Evolutionary conservation across 768 basidiomycete genomes (phyloP), one percentile per base, ranked within the genome.

Genomic region (Coprinopsis strossmayeri): DNA sequence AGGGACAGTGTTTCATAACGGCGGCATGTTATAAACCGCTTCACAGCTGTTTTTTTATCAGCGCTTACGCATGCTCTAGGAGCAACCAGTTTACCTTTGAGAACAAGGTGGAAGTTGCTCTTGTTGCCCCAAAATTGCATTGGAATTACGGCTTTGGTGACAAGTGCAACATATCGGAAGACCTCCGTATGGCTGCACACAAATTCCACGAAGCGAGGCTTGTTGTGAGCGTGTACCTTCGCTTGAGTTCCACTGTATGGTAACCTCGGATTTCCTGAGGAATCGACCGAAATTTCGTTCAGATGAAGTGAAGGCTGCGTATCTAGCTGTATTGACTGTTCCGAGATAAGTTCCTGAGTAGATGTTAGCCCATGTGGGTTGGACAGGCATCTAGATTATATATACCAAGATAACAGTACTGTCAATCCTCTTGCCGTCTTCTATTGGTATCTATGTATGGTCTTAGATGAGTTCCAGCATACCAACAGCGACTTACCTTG

Each of bases 271-370:
- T 75, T 71, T 13, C 76, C 72, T 5, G 66, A 65, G 0, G 80
- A 80, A 46, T 84, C 78, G 23, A 79, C 53, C 2, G 84, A 82
- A 3, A 67, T 59, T 49, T 78, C 37, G 32, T 69, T 11, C 49
- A 61, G 1, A 57, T 60, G 10, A 57, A 62, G 46, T 2, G 72
- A 65, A 1, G 59, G 61, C 55, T 91, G 87, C 1, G 84, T 78
- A 5, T 63, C 68, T 30, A 81, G 54, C 21, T 77, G 73, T 26
- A 77, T 61, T 3, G 81, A 78, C 38, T 73, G 69, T 61, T 89
- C 87, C 0, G 89, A 85, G 68, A 90, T 77, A 58, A 88, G 68
- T 65, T 87, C 87, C 87, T 91, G 56, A n/a, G n/a, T n/a, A n/a
- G n/a, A n/a, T n/a, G n/a, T n/a, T n/a, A n/a, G n/a, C n/a, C n/a